phyloP scores from a whole-genome alignment of 73 alveolate species.

The Tetrahymena elliotti region DNA sequence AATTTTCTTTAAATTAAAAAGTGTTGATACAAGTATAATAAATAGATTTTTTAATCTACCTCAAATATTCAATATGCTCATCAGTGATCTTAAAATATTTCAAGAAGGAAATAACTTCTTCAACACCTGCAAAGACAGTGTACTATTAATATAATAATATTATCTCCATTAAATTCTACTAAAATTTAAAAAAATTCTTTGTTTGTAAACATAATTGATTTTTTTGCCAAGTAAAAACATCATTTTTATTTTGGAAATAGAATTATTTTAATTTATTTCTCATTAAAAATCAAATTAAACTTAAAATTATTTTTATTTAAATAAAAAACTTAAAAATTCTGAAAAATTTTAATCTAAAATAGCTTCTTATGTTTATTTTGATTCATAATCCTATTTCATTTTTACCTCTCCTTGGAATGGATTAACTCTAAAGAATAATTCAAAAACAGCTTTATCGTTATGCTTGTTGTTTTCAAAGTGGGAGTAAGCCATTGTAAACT shows the following conservation, averaged over 20 bases:
- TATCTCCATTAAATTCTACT: not conserved
- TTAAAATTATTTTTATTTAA: too few relatives aligned
- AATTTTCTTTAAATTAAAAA: not conserved
- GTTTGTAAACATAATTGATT: too few relatives aligned
- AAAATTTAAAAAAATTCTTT: too few relatives aligned
- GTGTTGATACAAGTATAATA: not conserved
- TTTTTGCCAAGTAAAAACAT: too few relatives aligned
- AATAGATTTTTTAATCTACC: not conserved
- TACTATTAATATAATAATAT: not conserved
- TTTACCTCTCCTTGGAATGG: conserved; percentile 64
- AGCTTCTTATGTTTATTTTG: too few relatives aligned
- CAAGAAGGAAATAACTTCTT: conserved; percentile 44
- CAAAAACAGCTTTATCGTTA: conserved; percentile 59
- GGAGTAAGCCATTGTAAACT: conserved; percentile 50
- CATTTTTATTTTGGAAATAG: too few relatives aligned
- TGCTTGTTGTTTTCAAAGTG: conserved; percentile 54
- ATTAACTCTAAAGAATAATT: conserved; percentile 56
- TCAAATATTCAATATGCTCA: conserved; percentile 43
- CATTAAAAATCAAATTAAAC: too few relatives aligned
- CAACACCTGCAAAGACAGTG: conserved; percentile 54
- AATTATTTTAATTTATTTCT: too few relatives aligned
- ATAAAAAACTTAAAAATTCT: too few relatives aligned
- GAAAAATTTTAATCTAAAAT: too few relatives aligned
- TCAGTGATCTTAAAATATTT: conserved; percentile 47
- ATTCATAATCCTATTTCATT: not conserved